Conservation (phyloP, 768 basidiomycete species). For the Chlorophyllum brunneum region DNA sequence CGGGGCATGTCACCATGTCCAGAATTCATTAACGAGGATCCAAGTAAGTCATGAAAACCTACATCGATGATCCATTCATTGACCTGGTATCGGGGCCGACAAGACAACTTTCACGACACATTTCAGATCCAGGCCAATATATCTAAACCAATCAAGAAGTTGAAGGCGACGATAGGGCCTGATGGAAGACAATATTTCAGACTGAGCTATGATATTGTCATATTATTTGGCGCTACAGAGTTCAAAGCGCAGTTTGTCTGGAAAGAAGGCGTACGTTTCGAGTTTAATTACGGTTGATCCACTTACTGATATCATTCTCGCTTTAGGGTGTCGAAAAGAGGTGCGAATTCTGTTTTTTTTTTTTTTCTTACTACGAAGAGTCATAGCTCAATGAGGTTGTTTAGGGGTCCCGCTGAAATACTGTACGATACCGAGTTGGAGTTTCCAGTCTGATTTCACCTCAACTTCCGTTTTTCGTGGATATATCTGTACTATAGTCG, state of each 20-base stretch:
- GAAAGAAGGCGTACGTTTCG: conserved; percentile 31
- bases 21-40: conserved; percentile 20
- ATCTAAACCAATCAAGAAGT: conserved; percentile 10
- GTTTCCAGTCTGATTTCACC: neutral
- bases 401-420: conserved; percentile 17
- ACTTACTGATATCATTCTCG: neutral
- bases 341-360: conserved; percentile 1
- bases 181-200: conserved; percentile 17
- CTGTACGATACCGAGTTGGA: conserved; percentile 15
- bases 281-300: neutral
- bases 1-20: conserved; percentile 17
- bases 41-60: conserved; percentile 11
- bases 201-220: conserved; percentile 32
- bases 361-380: neutral
- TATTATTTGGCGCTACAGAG: conserved; percentile 43
- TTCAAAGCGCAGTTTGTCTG: conserved; percentile 43
- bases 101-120: conserved; percentile 18
- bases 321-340: conserved; percentile 20
- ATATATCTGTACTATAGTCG: too few relatives aligned
- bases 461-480: neutral
- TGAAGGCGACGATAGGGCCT: conserved; percentile 1
- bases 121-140: conserved; percentile 21
- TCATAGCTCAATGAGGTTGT: neutral
- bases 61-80: neutral
- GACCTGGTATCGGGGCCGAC: too few relatives aligned